Conservation (phyloP, 2,329 filamentous ascomycete genomes). For the Monascus ruber region DNA sequence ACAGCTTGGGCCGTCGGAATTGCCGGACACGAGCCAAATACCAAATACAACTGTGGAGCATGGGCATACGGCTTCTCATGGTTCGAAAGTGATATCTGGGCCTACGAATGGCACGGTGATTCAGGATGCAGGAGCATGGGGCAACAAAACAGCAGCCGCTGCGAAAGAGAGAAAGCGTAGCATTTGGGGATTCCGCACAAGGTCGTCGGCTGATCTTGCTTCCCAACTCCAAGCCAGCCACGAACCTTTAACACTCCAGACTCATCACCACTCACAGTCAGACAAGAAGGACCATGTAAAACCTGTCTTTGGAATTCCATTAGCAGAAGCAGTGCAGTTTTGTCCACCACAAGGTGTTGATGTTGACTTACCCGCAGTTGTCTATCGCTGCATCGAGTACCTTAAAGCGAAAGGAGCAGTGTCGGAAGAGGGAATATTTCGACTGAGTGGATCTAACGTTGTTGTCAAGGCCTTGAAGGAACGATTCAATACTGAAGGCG, state of each 20-base stretch:
- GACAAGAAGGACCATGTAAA: constrained; percentile 46
- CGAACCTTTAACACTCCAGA: constrained; percentile 37
- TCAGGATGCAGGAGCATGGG: constrained; percentile 72
- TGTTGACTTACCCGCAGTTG: constrained; percentile 75
- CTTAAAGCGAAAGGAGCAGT: constrained; percentile 70
- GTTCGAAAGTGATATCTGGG: constrained; percentile 57
- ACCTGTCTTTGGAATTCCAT: constrained; percentile 71
- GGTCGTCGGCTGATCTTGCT: constrained; percentile 56
- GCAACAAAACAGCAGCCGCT: constrained; percentile 53
- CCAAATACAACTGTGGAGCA: constrained; percentile 20
- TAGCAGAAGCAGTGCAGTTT: constrained; percentile 76
- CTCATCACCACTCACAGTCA: constrained; percentile 37
- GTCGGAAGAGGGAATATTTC: constrained; percentile 88
- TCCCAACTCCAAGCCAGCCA: constrained; percentile 22
- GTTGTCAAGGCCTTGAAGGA: constrained; percentile 85
- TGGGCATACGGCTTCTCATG: constrained; percentile 19
- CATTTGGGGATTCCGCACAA: constrained; percentile 54
- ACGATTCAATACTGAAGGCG: constrained; percentile 85
- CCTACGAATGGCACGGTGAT: constrained; percentile 79
- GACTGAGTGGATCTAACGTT: constrained; percentile 90
- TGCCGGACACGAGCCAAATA: constrained; percentile 12
- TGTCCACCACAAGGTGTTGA: constrained; percentile 61
- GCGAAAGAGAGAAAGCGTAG: constrained; percentile 74
- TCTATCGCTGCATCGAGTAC: constrained; percentile 93
- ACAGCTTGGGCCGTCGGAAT: constrained; percentile 18